Evolutionary conservation across 169 alveolate species (phyloP).

Genomic region (Eimeria brunetti): DNA sequence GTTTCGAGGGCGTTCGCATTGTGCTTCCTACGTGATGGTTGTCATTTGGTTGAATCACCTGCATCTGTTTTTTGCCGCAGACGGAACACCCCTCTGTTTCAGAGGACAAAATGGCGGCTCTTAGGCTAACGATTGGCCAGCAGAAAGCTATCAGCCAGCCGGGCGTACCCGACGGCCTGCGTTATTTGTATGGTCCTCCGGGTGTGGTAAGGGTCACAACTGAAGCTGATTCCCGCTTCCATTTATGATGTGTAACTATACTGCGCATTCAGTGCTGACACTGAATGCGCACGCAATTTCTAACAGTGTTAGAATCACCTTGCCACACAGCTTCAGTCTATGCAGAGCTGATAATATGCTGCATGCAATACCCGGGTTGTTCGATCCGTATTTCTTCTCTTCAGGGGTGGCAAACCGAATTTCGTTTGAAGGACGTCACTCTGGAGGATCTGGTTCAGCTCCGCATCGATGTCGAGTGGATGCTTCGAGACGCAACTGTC

Average conservation of each 20-base stretch:
- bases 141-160: conserved; percentile 44
- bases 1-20: not conserved
- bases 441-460: conserved; percentile 68
- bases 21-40: not conserved
- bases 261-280: not conserved
- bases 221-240: not conserved
- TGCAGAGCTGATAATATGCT: not conserved
- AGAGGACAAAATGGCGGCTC: conserved; percentile 33
- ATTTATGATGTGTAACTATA: not conserved
- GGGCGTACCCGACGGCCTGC: conserved; percentile 66
- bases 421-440: conserved; percentile 49
- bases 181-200: conserved; percentile 65
- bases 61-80: conserved; percentile 29
- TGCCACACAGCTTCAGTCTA: not conserved
- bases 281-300: not conserved
- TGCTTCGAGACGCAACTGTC: conserved; percentile 58
- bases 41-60: not conserved
- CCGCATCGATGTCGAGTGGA: conserved; percentile 68
- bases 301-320: no score
- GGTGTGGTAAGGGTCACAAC: conserved; percentile 8
- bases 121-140: conserved; percentile 16
- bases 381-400: not conserved
- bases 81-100: conserved; percentile 60
- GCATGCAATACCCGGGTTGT: not conserved
- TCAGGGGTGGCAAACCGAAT: conserved; percentile 64